Evolutionary conservation across 768 basidiomycete genomes (phyloP).

Genomic region (Suillus ampliporus): DNA sequence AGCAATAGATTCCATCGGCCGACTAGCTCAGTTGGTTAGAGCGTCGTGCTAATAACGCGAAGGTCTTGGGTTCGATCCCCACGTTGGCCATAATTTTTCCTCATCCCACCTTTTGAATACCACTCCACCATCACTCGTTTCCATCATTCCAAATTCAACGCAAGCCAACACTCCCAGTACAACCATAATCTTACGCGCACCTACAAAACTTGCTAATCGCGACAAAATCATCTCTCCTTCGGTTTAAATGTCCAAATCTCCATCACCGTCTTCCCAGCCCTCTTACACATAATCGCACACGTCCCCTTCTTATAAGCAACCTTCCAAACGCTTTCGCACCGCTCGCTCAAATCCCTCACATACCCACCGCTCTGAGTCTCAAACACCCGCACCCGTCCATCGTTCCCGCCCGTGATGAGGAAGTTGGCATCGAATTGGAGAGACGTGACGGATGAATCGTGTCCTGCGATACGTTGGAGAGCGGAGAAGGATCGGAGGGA

Average conservation of each 20-base stretch:
- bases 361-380: constrained; percentile 65
- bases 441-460: constrained; percentile 86
- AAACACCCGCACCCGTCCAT: constrained; percentile 80
- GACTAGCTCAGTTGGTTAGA: constrained; percentile 58
- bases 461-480: constrained; percentile 78
- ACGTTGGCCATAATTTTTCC: constrained; percentile 54
- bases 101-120: no score
- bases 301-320: constrained; percentile 74
- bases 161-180: no score
- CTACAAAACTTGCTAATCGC: no score
- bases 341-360: constrained; percentile 79
- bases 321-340: constrained; percentile 88
- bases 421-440: constrained; percentile 86
- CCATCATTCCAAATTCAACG: no score
- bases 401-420: constrained; percentile 85
- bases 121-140: no score
- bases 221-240: constrained; percentile 28
- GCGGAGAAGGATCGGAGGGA: constrained; percentile 51
- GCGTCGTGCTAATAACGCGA: constrained; percentile 64
- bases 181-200: no score
- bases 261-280: constrained; percentile 81
- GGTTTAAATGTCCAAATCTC: constrained; percentile 84
- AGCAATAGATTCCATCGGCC: constrained; percentile 35
- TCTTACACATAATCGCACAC: constrained; percentile 81
- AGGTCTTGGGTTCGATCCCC: constrained; percentile 76